Evolutionary conservation across 1,284 basidiomycete genomes (phyloP).

Genomic region (Phellopilus nigrolimitatus): DNA sequence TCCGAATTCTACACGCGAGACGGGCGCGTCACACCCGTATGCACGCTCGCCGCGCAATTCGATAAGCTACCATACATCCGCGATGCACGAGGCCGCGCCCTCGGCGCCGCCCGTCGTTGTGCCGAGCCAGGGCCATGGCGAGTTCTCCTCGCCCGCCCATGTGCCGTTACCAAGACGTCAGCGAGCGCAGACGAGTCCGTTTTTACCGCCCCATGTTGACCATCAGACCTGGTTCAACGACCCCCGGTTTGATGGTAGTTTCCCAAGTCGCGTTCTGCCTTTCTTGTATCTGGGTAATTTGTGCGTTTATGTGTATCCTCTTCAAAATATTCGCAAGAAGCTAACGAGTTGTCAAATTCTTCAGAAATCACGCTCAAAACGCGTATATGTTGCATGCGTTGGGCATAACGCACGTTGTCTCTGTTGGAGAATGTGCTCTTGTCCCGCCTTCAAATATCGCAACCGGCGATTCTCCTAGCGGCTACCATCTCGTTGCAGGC

Average conservation of each 20-base stretch:
- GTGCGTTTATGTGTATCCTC: slow-evolving; percentile 43
- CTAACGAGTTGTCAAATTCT: no score
- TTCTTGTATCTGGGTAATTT: slow-evolving; percentile 96
- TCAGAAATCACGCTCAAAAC: slow-evolving; percentile 88
- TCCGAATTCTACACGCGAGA: slow-evolving; percentile 8
- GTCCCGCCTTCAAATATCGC: slow-evolving; percentile 53
- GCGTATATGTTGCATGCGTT: slow-evolving; percentile 93
- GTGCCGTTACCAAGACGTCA: slow-evolving; percentile 40
- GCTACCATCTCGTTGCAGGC: slow-evolving; percentile 39
- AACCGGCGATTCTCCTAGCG: slow-evolving; percentile 26
- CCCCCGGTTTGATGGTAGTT: slow-evolving; percentile 88
- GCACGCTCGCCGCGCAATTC: slow-evolving; percentile 19
- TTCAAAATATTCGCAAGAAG: not conserved
- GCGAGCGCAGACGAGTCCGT: slow-evolving; percentile 64
- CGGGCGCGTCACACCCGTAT: slow-evolving; percentile 18
- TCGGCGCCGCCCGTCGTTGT: slow-evolving; percentile 21
- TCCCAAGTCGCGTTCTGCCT: slow-evolving; percentile 90
- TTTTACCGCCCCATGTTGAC: slow-evolving; percentile 58
- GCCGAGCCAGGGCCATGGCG: slow-evolving; percentile 23
- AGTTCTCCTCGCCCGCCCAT: slow-evolving; percentile 14
- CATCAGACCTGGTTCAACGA: slow-evolving; percentile 92
- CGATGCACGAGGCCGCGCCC: slow-evolving; percentile 11
- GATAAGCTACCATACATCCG: slow-evolving; percentile 16
- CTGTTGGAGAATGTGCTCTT: slow-evolving; percentile 91
- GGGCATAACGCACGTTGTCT: slow-evolving; percentile 97